Conservation (phyloP, 495 filamentous ascomycete species). For the Aspergillus ostianus region DNA sequence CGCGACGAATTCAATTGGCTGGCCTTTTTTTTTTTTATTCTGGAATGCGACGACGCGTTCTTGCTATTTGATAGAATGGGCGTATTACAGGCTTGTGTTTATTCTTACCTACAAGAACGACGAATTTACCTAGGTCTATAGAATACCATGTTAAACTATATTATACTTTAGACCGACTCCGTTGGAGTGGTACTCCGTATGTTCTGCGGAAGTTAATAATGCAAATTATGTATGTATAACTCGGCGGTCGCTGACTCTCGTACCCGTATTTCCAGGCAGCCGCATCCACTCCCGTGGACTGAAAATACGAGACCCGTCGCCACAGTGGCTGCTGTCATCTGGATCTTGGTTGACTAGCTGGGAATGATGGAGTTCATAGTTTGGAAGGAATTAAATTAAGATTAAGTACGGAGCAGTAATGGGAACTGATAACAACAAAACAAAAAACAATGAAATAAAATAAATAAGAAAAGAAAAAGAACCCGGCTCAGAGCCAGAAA, state of each 20-base stretch:
- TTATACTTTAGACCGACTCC: neutral
- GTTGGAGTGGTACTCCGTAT: neutral
- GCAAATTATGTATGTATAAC: neutral
- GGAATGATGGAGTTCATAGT: neutral
- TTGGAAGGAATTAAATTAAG: conserved; percentile 1
- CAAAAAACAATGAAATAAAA: conserved; percentile 5
- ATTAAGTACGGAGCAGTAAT: neutral
- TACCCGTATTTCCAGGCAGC: neutral
- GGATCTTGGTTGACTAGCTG: neutral
- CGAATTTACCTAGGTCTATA: too few relatives aligned
- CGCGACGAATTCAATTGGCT: neutral
- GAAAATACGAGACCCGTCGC: conserved; percentile 22
- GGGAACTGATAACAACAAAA: neutral
- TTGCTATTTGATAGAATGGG: too few relatives aligned
- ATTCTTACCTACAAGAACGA: too few relatives aligned
- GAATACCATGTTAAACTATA: too few relatives aligned
- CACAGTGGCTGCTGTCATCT: conserved; percentile 22
- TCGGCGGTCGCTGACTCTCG: neutral
- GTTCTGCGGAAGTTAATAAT: neutral
- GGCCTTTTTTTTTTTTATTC: neutral
- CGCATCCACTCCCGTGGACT: conserved; percentile 9
- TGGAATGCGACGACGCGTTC: neutral
- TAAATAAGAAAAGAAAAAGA: conserved; percentile 4
- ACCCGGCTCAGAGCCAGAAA: neutral
- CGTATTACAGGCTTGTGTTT: too few relatives aligned